Conservation (phyloP, 2,329 filamentous ascomycete genomes). For the Fusarium subglutinans region DNA sequence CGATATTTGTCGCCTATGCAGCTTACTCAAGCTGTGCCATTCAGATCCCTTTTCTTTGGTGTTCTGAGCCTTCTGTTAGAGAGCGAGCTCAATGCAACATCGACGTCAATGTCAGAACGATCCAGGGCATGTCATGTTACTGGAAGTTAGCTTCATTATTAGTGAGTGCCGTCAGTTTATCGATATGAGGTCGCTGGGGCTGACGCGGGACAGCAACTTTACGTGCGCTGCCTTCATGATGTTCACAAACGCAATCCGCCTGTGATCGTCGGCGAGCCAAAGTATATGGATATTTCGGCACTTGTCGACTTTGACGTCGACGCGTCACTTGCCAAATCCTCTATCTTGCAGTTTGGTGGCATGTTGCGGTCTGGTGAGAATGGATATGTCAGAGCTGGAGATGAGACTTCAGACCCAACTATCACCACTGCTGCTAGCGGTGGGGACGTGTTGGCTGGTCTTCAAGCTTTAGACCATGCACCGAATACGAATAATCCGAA, state of each 20-base stretch:
- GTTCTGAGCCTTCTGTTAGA: neutral
- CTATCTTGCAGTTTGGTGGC: neutral
- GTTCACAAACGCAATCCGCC: neutral
- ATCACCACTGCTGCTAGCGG: rapidly evolving
- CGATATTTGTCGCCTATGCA: neutral
- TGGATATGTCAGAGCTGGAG: neutral
- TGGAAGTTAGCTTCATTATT: neutral
- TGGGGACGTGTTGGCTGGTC: neutral
- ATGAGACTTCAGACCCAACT: neutral
- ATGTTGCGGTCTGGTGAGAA: neutral
- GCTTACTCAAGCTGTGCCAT: neutral
- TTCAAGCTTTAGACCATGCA: rapidly evolving
- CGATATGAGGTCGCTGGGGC: rapidly evolving
- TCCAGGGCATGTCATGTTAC: neutral
- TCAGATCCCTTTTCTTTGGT: constrained; percentile 2
- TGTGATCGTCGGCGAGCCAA: neutral
- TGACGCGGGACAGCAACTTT: neutral
- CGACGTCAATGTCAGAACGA: neutral
- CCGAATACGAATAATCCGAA: neutral
- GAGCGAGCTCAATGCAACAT: neutral
- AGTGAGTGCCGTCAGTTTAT: rapidly evolving
- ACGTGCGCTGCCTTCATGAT: neutral
- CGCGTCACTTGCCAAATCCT: neutral
- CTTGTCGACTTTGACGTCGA: neutral
- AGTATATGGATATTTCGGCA: neutral